Evolutionary conservation across 306 rosid species (phyloP).

Genomic region (Malus domestica): DNA sequence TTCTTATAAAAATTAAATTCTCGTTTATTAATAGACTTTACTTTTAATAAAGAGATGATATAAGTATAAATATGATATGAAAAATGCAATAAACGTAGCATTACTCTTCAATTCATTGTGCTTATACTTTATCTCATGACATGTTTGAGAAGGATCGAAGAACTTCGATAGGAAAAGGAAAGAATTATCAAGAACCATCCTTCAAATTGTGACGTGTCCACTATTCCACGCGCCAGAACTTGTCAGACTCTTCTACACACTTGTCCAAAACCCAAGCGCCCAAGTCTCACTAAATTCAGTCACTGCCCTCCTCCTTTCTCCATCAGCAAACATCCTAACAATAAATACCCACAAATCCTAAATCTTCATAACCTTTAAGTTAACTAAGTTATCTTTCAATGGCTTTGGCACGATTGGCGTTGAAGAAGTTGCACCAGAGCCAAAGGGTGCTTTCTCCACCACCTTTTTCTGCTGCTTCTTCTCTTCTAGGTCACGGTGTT

Average conservation of each 20-base stretch:
- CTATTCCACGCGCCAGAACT: conserved; percentile 21
- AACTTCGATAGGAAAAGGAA: background rate
- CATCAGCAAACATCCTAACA: background rate
- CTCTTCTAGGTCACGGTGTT: background rate
- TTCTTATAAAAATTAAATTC: too few species aligned
- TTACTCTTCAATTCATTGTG: background rate
- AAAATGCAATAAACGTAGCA: too few species aligned
- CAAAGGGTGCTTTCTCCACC: conserved; percentile 21
- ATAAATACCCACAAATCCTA: background rate
- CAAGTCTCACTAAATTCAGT: conserved; percentile 21
- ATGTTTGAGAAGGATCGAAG: conserved; percentile 36
- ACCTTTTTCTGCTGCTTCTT: conserved; percentile 12
- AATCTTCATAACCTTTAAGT: background rate
- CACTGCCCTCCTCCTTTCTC: background rate
- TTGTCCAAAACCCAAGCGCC: conserved; percentile 14
- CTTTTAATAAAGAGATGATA: too few species aligned
- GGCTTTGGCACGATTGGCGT: conserved; percentile 69
- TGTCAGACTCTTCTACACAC: conserved; percentile 42
- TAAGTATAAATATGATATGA: too few species aligned
- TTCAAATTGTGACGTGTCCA: background rate
- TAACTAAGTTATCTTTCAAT: conserved; percentile 10
- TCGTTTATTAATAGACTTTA: too few species aligned
- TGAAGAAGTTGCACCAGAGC: conserved; percentile 46
- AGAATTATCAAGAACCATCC: background rate
- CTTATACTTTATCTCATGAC: background rate